Base-by-base conservation (phyloP, 106 monocot genomes). In the Vanilla planifolia region DNA sequence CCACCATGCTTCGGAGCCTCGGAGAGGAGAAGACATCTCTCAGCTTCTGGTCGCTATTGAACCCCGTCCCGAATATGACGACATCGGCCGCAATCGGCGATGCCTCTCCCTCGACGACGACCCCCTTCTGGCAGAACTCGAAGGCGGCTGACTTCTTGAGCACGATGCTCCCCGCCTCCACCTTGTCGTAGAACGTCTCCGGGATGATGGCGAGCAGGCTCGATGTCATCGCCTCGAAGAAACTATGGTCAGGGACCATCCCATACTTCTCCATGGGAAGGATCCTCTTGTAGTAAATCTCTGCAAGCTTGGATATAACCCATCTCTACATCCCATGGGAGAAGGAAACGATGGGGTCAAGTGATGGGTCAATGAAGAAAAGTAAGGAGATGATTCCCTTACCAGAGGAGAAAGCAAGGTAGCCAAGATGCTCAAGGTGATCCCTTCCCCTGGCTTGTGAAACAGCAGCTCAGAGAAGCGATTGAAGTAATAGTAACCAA, bases 1-100 rank as follows among this genome's bases (percentile, higher is more conserved):
- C 59, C 2, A 73, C 63, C 3, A 76, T 59, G 3, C 63, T 55
- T 25, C 55, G 67, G 57, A 85, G 67, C 0, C 33, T 23, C 0
- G 70, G 55, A 0, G 82, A 79, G 8, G 36, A 44, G 22, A 91
- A 85, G 8, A 85, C 77, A 29, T 60, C 10, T 61, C 56, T 80
- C 20, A 91, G 77, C 68, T 91, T 91, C 45, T 79, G 26, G 40
- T 91, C 85, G n/a, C 85, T 69, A 35, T 64, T 81, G 61, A 48
- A 91, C 14, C 85, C 91, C n/a, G 91, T 91, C 8, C 82, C 85
- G n/a, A 91, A 48, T 48, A 91, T 86, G 17, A 83, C 85, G 2
- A 91, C 2, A 71, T 91, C 85, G 28, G 61, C 65, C 58, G 74
- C 43, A 13, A 77, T 36, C 0, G 41, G 70, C 24, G 20, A 43